Evolutionary conservation across 1,139 yeast species (phyloP), one percentile per base, ranked within the genome.

Genomic region (Kodamaea sp.): DNA sequence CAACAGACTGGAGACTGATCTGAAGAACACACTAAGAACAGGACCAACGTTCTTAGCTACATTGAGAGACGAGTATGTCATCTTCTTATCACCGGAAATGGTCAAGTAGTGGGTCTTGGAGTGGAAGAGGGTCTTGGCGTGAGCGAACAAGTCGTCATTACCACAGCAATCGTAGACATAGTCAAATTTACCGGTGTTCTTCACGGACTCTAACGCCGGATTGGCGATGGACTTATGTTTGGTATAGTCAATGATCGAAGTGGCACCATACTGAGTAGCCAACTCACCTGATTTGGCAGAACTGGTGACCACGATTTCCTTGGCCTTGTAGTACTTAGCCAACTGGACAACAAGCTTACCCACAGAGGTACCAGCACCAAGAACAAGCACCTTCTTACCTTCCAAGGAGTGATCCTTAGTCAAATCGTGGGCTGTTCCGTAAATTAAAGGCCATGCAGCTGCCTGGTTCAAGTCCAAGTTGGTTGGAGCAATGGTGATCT

Each of bases 341-440:
- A 84, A 49, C 51, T 82, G 88, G 21, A 79, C 64, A 2, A 74
- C 70, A 59, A 66, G 72, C 39, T 77, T 57, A 2, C 92, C 94
- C 4, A 83, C 84, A 11, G 81, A 66, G 1, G 92, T 77, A 4
- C 85, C 78, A 10, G 83, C 92, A 28, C 95, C 95, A 39, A 83
- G 66, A 26, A 86, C 65, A 30, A 84, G 61, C 1, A 84, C 73
- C 39, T 61, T 61, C 3, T 47, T 52, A 25, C 48, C 53, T 29
- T 53, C 51, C 34, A 62, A 57, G 55, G 40, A 50, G 7, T 52
- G 35, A 37, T 44, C 59, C 35, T 57, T 57, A 30, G 78, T 52
- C 36, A 77, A 52, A 28, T 63, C 64, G 42, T 55, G 63, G 0
- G 88, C 87, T 2, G 88, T 66, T 5, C 82, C 81, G 41, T 76